phyloP scores from a whole-genome alignment of 225 moss, liverwort and hornwort genomes.

The Asterella californica region DNA sequence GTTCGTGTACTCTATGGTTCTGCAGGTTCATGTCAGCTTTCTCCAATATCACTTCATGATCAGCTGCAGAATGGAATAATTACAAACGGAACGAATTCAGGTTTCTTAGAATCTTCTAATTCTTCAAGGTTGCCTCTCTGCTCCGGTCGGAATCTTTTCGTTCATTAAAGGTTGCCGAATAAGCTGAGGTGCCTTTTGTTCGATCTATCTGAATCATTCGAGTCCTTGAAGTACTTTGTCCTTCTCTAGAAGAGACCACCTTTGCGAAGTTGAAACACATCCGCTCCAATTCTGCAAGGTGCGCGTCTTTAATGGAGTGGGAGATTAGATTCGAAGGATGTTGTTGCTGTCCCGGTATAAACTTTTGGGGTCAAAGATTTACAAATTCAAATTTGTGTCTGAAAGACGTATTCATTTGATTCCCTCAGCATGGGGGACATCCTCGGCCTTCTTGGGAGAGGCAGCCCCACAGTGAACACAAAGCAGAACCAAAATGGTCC shows the following conservation, averaged over 20 bases:
- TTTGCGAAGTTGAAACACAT: not conserved
- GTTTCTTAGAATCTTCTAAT: not conserved
- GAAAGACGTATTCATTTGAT: not conserved
- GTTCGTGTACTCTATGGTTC: too few species aligned
- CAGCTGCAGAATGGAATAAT: too few species aligned
- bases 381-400: not conserved
- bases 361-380: not conserved
- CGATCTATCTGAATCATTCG: not conserved
- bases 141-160: not conserved
- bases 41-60: too few species aligned
- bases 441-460: not conserved
- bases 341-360: not conserved
- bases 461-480: not conserved
- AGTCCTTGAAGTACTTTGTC: not conserved
- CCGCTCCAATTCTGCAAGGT: not conserved
- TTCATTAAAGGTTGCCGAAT: not conserved
- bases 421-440: not conserved
- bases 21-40: too few species aligned
- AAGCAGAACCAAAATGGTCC: not conserved
- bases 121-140: not conserved
- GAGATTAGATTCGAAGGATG: too few species aligned
- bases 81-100: too few species aligned
- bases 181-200: conserved; percentile 9
- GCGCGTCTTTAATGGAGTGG: not conserved
- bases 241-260: not conserved